Evolutionary conservation across 345 rosid genomes (phyloP), one percentile per base, ranked within the genome.

Genomic region (Pistacia vera): DNA sequence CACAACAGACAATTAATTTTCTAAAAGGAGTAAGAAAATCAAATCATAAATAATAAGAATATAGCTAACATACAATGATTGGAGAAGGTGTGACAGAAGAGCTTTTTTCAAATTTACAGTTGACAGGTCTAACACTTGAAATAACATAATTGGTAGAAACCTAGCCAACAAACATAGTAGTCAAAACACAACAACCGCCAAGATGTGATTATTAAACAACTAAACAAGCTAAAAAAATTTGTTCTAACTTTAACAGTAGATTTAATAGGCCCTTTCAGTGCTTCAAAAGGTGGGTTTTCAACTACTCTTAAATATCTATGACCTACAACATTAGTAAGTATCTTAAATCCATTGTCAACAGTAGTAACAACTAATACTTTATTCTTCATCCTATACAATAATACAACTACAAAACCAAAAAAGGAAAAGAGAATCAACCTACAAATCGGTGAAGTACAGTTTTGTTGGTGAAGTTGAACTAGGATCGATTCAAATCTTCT

Each of bases 311-410:
- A 65, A 74, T 85, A 86, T 82, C 87, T 87, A 63, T 81, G 86
- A 49, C 98, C 98, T 54, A 78, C 85, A 63, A 90, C 54, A 78
- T 90, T 95, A 61, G 92, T 92, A 70, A 95, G 92, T 81, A 95
- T 93, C 88, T 95, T 95, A 77, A 95, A 90, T 72, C 98, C 98
- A 76, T 87, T 85, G 84, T 95, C 97, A 51, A 89, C 93, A 2
- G 94, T 95, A 46, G 89, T 86, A 76, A 93, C 98, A 60, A 94
- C 97, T 35, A 95, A 1, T 1, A 25, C 25, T 25, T 25, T 25
- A 25, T 25, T 25, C 25, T 25, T 25, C 25, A 1, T 25, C 25
- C 0, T 25, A 25, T 25, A 25, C 25, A 25, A 25, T 25, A 25
- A 25, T 25, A 25, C 25, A 25, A 25, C 25, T 25, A 25, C 25